Evolutionary conservation across 2,329 filamentous ascomycete species (phyloP).

Genomic region (Ophiosphaerella korrae): DNA sequence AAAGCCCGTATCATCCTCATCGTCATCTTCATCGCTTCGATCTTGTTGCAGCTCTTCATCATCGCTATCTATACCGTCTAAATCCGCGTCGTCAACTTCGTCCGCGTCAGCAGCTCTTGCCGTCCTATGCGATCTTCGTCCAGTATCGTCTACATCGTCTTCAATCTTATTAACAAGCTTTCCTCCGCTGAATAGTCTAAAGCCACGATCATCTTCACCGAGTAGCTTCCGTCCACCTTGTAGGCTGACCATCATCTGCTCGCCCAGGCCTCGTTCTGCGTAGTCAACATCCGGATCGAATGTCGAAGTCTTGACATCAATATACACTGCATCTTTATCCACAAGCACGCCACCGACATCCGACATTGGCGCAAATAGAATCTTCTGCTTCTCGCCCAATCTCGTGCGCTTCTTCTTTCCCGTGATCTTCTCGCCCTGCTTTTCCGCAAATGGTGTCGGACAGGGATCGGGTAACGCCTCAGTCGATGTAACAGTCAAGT

Average conservation of each 20-base stretch:
- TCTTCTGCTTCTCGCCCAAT: slow-evolving; percentile 94
- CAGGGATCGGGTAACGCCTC: slow-evolving; percentile 93
- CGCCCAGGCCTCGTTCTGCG: slow-evolving; percentile 84
- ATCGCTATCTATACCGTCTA: slow-evolving; percentile 53
- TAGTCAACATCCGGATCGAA: slow-evolving; percentile 70
- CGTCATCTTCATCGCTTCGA: slow-evolving; percentile 56
- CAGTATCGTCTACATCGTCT: slow-evolving; percentile 62
- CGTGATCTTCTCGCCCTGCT: slow-evolving; percentile 79
- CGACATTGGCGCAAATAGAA: slow-evolving; percentile 96
- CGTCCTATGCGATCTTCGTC: slow-evolving; percentile 60
- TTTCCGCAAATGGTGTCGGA: slow-evolving; percentile 89
- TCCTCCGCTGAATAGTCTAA: slow-evolving; percentile 84
- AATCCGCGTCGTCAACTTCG: slow-evolving; percentile 58
- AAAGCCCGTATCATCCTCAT: slow-evolving; percentile 57
- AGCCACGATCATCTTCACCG: slow-evolving; percentile 79
- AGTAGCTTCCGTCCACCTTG: slow-evolving; percentile 82
- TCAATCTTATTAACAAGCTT: slow-evolving; percentile 65
- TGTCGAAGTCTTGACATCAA: slow-evolving; percentile 70
- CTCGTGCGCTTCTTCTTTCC: slow-evolving; percentile 81
- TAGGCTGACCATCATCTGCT: slow-evolving; percentile 89
- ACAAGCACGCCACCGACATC: slow-evolving; percentile 95
- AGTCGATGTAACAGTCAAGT: slow-evolving; percentile 81
- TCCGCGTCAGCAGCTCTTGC: slow-evolving; percentile 54
- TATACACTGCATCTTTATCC: slow-evolving; percentile 96
- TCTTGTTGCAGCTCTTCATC: slow-evolving; percentile 60